These are phyloP conservation scores for Tuber magnatum DNA, from an alignment of 495 filamentous ascomycete genomes.

Conservation along the genomic window DNA sequence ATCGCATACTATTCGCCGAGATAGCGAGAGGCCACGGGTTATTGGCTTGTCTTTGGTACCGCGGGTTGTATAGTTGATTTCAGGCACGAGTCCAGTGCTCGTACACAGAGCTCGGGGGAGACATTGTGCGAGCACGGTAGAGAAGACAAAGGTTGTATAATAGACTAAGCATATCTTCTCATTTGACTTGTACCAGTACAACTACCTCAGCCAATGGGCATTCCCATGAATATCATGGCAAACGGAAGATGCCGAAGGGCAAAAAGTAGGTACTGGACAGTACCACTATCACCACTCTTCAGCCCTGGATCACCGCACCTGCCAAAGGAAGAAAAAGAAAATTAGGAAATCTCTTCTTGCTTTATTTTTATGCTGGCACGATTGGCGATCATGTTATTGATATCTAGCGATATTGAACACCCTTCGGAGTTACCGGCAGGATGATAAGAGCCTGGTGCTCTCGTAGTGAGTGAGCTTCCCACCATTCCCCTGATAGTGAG, in stretches of 20 bases:
- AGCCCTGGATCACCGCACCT: not conserved
- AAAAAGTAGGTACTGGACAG: too few relatives aligned
- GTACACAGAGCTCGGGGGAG: too few relatives aligned
- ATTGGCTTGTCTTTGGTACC: not conserved
- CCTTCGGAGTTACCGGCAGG: not conserved
- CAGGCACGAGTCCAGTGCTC: too few relatives aligned
- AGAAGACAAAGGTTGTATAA: too few relatives aligned
- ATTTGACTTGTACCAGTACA: not conserved
- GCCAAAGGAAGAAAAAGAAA: not conserved
- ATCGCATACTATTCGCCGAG: not conserved
- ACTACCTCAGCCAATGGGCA: not conserved
- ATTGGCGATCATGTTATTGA: not conserved
- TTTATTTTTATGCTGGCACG: not conserved
- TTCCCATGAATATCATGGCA: not conserved
- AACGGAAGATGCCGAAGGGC: not conserved
- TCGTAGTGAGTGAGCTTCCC: not conserved
- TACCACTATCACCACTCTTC: not conserved
- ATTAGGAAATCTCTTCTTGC: too few relatives aligned
- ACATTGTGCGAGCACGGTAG: too few relatives aligned
- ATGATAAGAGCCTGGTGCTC: not conserved
- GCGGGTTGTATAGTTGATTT: too few relatives aligned
- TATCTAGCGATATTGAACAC: not conserved
- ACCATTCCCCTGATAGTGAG: not conserved
- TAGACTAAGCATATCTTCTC: too few relatives aligned
- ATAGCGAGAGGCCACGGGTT: not conserved